phyloP scores from a whole-genome alignment of 2,329 filamentous ascomycete species.

The Thelonectria blattea region DNA sequence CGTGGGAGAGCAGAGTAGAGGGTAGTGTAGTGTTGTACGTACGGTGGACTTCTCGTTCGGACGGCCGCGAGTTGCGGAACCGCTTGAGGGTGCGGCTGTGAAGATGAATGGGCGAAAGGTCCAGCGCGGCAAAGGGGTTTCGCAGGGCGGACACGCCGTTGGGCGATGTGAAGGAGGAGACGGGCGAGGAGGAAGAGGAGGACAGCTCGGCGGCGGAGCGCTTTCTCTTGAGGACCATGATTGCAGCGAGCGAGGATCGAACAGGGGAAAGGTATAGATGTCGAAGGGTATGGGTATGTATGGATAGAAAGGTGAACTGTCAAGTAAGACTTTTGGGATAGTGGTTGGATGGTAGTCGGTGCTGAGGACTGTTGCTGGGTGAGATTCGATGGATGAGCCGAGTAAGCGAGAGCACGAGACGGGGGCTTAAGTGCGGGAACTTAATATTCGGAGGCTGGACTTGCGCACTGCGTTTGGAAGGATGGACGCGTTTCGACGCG shows the following conservation, averaged over 20 bases:
- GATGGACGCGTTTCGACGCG: slow-evolving; percentile 28
- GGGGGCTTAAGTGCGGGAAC: too few species aligned
- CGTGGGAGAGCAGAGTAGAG: not conserved
- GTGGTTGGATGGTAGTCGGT: not conserved
- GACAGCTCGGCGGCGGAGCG: slow-evolving; percentile 65
- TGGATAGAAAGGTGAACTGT: not conserved
- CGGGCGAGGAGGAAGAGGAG: slow-evolving; percentile 53
- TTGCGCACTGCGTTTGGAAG: not conserved
- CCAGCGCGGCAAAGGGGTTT: slow-evolving; percentile 42
- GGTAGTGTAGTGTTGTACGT: slow-evolving; percentile 38
- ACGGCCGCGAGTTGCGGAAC: slow-evolving; percentile 63
- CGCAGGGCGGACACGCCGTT: slow-evolving; percentile 38
- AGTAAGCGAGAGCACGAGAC: slow-evolving; percentile 6
- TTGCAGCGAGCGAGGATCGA: not conserved
- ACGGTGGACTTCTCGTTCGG: slow-evolving; percentile 62
- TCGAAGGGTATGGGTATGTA: not conserved
- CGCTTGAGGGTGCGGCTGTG: slow-evolving; percentile 67
- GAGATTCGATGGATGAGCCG: slow-evolving; percentile 7
- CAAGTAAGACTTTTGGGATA: not conserved
- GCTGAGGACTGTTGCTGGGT: not conserved
- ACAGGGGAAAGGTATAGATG: not conserved
- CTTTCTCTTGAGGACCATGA: slow-evolving; percentile 65
- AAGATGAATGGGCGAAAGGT: slow-evolving; percentile 50
- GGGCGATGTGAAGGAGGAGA: slow-evolving; percentile 51
- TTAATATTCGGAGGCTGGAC: slow-evolving; percentile 21